phyloP scores from a whole-genome alignment of 129 eudicot species.

The Ambrosia artemisiifolia region DNA sequence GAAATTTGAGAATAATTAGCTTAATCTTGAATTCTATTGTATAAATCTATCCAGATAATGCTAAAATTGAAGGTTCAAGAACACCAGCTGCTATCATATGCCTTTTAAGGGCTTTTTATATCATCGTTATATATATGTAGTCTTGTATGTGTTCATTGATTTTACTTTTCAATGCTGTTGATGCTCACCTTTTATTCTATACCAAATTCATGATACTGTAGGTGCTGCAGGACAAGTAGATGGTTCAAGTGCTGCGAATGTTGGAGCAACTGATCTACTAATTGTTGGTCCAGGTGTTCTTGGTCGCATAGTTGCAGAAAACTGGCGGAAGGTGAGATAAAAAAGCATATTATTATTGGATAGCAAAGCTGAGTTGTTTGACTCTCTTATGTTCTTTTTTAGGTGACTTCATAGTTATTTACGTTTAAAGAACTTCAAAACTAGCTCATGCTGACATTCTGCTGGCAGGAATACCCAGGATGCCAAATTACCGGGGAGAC shows the following conservation, averaged over 20 bases:
- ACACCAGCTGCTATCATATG: neutral
- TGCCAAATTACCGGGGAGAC: conserved; percentile 85
- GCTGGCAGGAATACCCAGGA: conserved; percentile 67
- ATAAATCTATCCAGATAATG: neutral
- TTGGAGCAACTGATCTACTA: conserved; percentile 80
- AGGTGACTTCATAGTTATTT: neutral
- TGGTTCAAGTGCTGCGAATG: conserved; percentile 33
- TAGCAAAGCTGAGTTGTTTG: too few species aligned
- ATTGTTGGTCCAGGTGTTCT: conserved; percentile 97
- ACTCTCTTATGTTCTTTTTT: neutral
- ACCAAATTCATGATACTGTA: conserved; percentile 31
- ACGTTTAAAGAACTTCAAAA: too few species aligned
- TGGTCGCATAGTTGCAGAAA: conserved; percentile 83
- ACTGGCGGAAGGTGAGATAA: conserved; percentile 68
- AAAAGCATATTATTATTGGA: too few species aligned
- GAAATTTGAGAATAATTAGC: too few species aligned
- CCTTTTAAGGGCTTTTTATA: neutral
- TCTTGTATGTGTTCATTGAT: neutral
- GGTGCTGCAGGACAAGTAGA: conserved; percentile 47
- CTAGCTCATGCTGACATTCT: conserved; percentile 15
- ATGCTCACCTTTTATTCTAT: conserved; percentile 1
- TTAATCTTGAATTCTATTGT: neutral
- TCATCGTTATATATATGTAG: neutral
- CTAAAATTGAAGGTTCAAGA: neutral
- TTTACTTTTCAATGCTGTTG: conserved; percentile 1